phyloP scores from a whole-genome alignment of 768 basidiomycete genomes.

The Trametes elegans region DNA sequence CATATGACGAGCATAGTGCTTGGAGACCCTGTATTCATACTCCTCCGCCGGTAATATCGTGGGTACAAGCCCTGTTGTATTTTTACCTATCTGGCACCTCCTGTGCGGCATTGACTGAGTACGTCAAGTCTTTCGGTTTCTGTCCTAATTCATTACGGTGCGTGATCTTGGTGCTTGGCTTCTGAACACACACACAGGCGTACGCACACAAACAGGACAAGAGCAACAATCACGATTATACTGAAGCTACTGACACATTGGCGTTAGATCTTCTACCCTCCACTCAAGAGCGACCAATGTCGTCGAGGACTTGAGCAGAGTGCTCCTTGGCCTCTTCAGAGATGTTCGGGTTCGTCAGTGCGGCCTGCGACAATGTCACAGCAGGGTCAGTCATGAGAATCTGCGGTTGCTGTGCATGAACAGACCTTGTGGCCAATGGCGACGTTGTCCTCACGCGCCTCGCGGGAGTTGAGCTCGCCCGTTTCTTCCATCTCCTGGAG shows the following conservation, averaged over 20 bases:
- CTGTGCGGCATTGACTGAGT: too few species aligned
- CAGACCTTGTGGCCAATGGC: constrained; percentile 21
- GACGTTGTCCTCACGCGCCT: constrained; percentile 18
- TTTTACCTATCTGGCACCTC: too few species aligned
- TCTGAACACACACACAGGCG: too few species aligned
- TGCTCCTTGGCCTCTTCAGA: constrained; percentile 52
- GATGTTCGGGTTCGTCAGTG: constrained; percentile 53
- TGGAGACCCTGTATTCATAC: constrained; percentile 88
- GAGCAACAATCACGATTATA: not conserved
- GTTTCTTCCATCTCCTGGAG: constrained; percentile 12
- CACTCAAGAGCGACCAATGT: constrained; percentile 26
- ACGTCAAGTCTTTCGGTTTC: too few species aligned
- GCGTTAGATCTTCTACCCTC: not conserved
- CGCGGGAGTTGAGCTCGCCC: constrained; percentile 14
- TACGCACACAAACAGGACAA: too few species aligned
- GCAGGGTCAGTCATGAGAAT: not conserved
- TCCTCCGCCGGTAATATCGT: constrained; percentile 69
- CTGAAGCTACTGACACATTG: constrained; percentile 1
- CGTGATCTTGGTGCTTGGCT: too few species aligned
- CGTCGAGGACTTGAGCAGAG: constrained; percentile 44
- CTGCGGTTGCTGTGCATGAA: not conserved
- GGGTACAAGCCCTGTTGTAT: not conserved
- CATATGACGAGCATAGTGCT: constrained; percentile 91
- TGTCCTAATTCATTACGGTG: too few species aligned
- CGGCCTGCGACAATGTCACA: constrained; percentile 51